Percentiles rank a stretch among this genome's conserved stretches.
phyloP scores from a whole-genome alignment of 2,329 filamentous ascomycete genomes.

The Bimuria novae-zelandiae region DNA sequence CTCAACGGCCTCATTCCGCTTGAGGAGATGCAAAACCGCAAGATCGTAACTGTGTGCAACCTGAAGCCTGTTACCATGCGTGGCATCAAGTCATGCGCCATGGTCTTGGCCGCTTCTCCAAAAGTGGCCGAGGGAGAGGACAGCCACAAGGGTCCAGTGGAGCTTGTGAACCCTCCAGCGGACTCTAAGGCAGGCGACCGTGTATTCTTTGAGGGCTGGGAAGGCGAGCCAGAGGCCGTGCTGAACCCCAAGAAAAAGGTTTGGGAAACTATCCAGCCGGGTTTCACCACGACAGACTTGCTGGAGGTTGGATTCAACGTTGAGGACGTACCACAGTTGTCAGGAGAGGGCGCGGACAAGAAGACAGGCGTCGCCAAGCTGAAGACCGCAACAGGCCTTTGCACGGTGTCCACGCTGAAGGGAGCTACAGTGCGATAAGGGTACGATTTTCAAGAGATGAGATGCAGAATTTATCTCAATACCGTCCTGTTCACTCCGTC shows the following conservation, averaged over 20 bases:
- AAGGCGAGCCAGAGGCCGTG: constrained; percentile 87
- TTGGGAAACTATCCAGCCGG: constrained; percentile 95
- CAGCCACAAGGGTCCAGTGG: constrained; percentile 86
- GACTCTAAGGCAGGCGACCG: constrained; percentile 81
- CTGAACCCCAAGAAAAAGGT: constrained; percentile 99
- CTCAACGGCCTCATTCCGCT: constrained; percentile 91
- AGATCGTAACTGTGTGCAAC: constrained; percentile 95
- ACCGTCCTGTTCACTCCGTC: background rate
- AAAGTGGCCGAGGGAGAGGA: constrained; percentile 78
- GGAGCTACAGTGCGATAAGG: constrained; percentile 79
- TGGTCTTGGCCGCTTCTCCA: constrained; percentile 97
- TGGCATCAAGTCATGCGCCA: constrained; percentile 77
- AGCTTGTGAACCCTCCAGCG: constrained; percentile 83
- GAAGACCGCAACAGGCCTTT: constrained; percentile 79
- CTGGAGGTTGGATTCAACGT: constrained; percentile 89
- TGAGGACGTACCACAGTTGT: constrained; percentile 73
- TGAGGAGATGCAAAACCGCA: constrained; percentile 95
- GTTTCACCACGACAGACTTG: constrained; percentile 84
- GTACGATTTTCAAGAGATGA: background rate
- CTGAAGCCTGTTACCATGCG: constrained; percentile 99
- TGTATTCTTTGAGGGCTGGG: constrained; percentile 92
- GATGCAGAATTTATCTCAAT: too few relatives aligned
- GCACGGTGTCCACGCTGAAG: constrained; percentile 80
- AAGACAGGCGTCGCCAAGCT: constrained; percentile 64
- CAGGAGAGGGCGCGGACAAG: constrained; percentile 66